Evolutionary conservation across 768 basidiomycete species (phyloP), one percentile per base, ranked within the genome.

Genomic region (Inosperma sp.): DNA sequence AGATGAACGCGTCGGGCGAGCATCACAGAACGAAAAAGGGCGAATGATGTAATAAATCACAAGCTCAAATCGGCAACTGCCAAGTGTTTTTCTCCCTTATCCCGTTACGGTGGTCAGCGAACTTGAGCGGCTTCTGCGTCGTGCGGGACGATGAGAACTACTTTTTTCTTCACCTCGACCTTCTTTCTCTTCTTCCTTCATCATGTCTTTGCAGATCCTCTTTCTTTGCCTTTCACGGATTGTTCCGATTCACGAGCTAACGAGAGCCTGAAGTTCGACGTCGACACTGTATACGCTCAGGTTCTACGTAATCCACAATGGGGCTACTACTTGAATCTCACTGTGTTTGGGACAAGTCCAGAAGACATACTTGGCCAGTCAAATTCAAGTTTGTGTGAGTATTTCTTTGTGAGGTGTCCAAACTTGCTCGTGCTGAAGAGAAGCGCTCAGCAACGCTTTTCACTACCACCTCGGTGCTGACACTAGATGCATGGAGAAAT

Each of bases 401-500:
- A 47, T 26, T 16, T 30, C 41, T 52, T 19, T 40, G 49, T 30
- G 36, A 30, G 49, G 44, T 36, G 9, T 31, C 22, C 19, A 21
- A 47, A n/a, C n/a, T 48, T 36, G 13, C 22, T 29, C 5, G 0
- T 9, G 12, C 25, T 48, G 22, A 48, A 35, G 25, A n/a, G n/a
- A n/a, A n/a, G n/a, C 13, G 17, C 44, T 16, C 58, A 86, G 91
- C 93, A 14, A 96, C 93, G 7, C 77, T 96, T 34, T 94, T 95
- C 71, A 86, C 85, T 36, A 82, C 88, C 8, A 84, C 89, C 2
- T 77, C 81, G 48, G 79, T 93, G 17, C 79, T 94, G 43, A 92
- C 93, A 3, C 80, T 94, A 58, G 77, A 75, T 54, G 79, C 86
- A 54, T 86, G 78, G 67, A 75, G 75, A 40, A 84, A 86, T 56